A percentile compares a stretch with the other conserved stretches of the same genome.
Evolutionary conservation across 1,139 yeast species (phyloP).

Genomic region (Pichia sp.): DNA sequence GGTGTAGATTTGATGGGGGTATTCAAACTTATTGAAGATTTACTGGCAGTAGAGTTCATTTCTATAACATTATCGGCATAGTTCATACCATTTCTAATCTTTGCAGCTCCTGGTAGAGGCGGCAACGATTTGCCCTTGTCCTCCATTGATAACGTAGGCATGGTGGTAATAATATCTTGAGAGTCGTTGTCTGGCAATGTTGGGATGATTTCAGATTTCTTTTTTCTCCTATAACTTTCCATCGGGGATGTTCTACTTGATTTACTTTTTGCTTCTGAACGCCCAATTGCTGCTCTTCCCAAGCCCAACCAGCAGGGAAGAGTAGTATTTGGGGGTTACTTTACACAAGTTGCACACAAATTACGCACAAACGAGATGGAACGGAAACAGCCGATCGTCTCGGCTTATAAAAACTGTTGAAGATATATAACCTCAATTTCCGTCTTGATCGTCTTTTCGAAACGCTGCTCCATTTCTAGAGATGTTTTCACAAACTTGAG

Average conservation of each 20-base stretch:
- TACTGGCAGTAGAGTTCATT: constrained; percentile 4
- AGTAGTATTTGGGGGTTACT: neutral
- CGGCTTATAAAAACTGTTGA: constrained; percentile 13
- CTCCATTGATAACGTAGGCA: constrained; percentile 16
- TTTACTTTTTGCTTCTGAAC: neutral
- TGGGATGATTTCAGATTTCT: constrained; percentile 17
- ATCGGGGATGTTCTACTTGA: neutral
- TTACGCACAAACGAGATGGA: neutral
- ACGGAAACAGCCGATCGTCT: neutral
- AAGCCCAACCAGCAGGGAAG: neutral
- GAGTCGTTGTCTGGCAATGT: constrained; percentile 26
- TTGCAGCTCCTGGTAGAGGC: constrained; percentile 10
- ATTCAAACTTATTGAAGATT: constrained; percentile 6
- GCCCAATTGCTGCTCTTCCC: too few species aligned
- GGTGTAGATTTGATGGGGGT: constrained; percentile 12
- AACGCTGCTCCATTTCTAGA: constrained; percentile 29
- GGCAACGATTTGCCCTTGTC: constrained; percentile 13
- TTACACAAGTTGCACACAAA: neutral
- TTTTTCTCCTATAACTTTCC: constrained; percentile 1
- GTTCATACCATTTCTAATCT: neutral
- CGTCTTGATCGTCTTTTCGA: constrained; percentile 25
- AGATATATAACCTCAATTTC: constrained; percentile 23
- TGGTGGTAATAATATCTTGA: constrained; percentile 21
- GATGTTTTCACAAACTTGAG: constrained; percentile 22
- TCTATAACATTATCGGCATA: neutral